These are phyloP conservation scores for Lecanoromycetidae sp. DNA, from an alignment of 2,329 filamentous ascomycete species.

Conservation along the genomic window DNA sequence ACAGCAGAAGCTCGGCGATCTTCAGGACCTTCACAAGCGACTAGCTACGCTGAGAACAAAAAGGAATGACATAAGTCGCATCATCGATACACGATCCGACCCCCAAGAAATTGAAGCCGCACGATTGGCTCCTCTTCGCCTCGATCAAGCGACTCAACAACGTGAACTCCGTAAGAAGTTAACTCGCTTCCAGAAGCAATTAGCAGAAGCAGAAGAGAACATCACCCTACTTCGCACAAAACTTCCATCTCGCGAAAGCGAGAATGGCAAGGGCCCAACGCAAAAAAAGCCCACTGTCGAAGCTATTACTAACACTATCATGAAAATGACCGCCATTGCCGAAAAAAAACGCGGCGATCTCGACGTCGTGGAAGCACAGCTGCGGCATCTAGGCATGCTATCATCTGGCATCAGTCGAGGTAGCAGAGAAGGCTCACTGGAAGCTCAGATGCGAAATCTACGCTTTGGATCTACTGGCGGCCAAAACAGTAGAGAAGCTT, in stretches of 20 bases:
- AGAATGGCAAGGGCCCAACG: slow-evolving; percentile 21
- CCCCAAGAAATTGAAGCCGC: slow-evolving; percentile 53
- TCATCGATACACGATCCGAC: slow-evolving; percentile 59
- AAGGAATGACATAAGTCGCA: slow-evolving; percentile 64
- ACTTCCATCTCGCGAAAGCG: slow-evolving; percentile 39
- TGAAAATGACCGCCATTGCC: slow-evolving; percentile 83
- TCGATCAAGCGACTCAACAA: slow-evolving; percentile 74
- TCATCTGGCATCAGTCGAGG: slow-evolving; percentile 14
- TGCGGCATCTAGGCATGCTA: slow-evolving; percentile 56
- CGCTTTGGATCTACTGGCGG: slow-evolving; percentile 31
- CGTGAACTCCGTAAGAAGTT: slow-evolving; percentile 69
- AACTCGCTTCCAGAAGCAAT: slow-evolving; percentile 57
- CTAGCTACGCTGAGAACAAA: slow-evolving; percentile 60
- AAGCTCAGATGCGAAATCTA: slow-evolving; percentile 70
- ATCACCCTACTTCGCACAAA: slow-evolving; percentile 68
- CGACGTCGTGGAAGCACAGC: slow-evolving; percentile 74
- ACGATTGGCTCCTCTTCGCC: slow-evolving; percentile 61
- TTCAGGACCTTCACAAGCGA: slow-evolving; percentile 57
- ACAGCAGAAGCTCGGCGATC: slow-evolving; percentile 54
- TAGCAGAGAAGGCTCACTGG: slow-evolving; percentile 37
- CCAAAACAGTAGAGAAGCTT: slow-evolving; percentile 21
- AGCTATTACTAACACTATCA: slow-evolving; percentile 79
- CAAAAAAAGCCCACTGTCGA: slow-evolving; percentile 70
- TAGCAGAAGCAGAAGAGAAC: slow-evolving; percentile 69
- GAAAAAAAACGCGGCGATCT: slow-evolving; percentile 86